Percentiles rank a stretch among this genome's conserved stretches.
Conservation (phyloP, 2,329 filamentous ascomycete species). For the Emydomyces testavorans region DNA sequence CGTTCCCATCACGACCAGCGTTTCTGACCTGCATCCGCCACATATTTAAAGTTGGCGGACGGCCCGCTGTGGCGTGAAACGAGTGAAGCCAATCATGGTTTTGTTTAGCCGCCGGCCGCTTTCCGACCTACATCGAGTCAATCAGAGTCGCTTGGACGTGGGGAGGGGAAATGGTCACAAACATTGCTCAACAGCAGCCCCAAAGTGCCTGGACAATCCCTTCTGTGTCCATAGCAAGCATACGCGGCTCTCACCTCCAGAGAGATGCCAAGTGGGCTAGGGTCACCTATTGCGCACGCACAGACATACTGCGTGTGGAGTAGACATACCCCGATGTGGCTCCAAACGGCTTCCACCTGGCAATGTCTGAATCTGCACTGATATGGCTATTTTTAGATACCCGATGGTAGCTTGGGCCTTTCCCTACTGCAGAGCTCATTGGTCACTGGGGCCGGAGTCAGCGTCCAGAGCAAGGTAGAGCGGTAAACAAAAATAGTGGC, state of each 20-base stretch:
- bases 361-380: not conserved
- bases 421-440: not conserved
- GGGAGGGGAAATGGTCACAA: not conserved
- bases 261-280: not conserved
- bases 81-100: conserved; percentile 5
- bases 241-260: not conserved
- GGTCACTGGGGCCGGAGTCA: not conserved
- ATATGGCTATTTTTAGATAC: conserved; percentile 1
- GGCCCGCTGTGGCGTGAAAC: conserved; percentile 13
- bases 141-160: not conserved
- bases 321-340: not conserved
- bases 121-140: conserved; percentile 1
- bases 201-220: not conserved
- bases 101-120: conserved; percentile 10
- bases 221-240: not conserved
- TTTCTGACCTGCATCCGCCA: conserved; percentile 1
- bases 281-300: not conserved
- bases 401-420: not conserved
- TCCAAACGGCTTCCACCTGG: not conserved
- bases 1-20: not conserved
- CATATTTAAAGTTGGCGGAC: conserved; percentile 12
- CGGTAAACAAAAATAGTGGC: conserved; percentile 9
- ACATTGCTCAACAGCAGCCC: not conserved
- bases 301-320: not conserved
- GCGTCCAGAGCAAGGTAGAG: conserved; percentile 1